Evolutionary conservation across 2,329 filamentous ascomycete species (phyloP).

Genomic region (Coniochaeta hoffmannii): DNA sequence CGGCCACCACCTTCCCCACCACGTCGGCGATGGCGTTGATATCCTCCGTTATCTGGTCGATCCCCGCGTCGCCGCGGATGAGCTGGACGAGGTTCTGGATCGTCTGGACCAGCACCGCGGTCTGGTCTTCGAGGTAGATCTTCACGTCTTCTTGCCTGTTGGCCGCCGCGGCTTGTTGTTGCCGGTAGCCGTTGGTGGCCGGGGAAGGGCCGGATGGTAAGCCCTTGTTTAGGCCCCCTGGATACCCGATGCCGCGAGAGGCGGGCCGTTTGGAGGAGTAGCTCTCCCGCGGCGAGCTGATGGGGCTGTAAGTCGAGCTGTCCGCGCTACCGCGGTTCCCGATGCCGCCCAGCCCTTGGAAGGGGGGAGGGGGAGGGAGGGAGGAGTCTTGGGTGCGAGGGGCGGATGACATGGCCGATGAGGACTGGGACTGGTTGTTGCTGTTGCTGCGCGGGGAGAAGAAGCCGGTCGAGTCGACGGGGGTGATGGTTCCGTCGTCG

Average conservation of each 20-base stretch:
- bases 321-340: slow-evolving; percentile 52
- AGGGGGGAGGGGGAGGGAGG: slow-evolving; percentile 45
- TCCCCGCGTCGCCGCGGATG: slow-evolving; percentile 57
- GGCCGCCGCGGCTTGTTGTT: slow-evolving; percentile 28
- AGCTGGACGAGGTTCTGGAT: slow-evolving; percentile 75
- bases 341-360: slow-evolving; percentile 43
- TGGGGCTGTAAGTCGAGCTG: slow-evolving; percentile 68
- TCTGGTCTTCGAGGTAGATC: slow-evolving; percentile 79
- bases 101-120: slow-evolving; percentile 67
- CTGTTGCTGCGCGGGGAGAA: slow-evolving; percentile 50
- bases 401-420: slow-evolving; percentile 9
- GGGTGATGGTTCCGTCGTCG: slow-evolving; percentile 58
- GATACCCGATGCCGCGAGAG: slow-evolving; percentile 29
- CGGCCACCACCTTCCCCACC: slow-evolving; percentile 61
- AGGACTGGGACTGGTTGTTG: slow-evolving; percentile 19
- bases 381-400: slow-evolving; percentile 27
- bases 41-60: slow-evolving; percentile 60
- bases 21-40: slow-evolving; percentile 64
- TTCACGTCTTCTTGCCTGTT: slow-evolving; percentile 43
- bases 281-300: slow-evolving; percentile 60
- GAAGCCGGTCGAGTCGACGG: slow-evolving; percentile 61
- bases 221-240: slow-evolving; percentile 27
- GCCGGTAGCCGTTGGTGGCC: slow-evolving; percentile 25
- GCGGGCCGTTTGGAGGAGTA: slow-evolving; percentile 24
- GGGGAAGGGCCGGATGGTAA: slow-evolving; percentile 19